Percentiles rank a stretch among this genome's conserved stretches.
Evolutionary conservation across 2,329 filamentous ascomycete species (phyloP).

Genomic region (Ophiostoma perfectum): DNA sequence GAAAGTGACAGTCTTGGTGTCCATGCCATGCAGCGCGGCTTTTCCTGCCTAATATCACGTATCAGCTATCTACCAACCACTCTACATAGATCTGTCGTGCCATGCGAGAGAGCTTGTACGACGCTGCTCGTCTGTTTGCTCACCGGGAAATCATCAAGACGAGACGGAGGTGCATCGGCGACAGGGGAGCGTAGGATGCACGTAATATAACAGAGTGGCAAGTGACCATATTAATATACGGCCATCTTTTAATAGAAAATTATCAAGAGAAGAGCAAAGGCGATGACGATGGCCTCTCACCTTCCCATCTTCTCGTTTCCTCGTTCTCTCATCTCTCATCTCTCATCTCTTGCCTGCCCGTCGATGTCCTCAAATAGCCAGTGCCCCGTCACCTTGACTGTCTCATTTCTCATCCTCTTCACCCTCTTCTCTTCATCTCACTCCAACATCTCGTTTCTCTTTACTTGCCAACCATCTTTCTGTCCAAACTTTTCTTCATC

Average conservation of each 20-base stretch:
- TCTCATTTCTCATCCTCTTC: too few species aligned
- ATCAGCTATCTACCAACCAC: background rate
- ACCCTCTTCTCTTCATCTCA: too few species aligned
- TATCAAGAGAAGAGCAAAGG: too few species aligned
- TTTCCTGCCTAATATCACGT: background rate
- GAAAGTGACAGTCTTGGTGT: too few species aligned
- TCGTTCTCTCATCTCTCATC: background rate
- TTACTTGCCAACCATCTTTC: too few species aligned
- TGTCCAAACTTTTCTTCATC: too few species aligned
- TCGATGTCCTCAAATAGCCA: background rate
- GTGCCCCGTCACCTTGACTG: background rate
- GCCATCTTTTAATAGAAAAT: too few species aligned
- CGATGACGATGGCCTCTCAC: too few species aligned
- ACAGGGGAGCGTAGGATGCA: background rate
- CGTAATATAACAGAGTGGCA: background rate
- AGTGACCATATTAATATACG: background rate
- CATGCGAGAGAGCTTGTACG: background rate
- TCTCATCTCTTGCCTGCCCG: background rate
- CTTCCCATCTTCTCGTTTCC: too few species aligned
- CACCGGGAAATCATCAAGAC: slow-evolving; percentile 5
- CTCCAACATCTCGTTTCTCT: too few species aligned
- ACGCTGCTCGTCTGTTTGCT: background rate
- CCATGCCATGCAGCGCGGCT: background rate
- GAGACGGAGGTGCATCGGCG: background rate
- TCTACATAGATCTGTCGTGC: background rate